These are phyloP conservation scores for Xylaria sp. DNA, from an alignment of 2,329 filamentous ascomycete genomes.

Conservation along the genomic window DNA sequence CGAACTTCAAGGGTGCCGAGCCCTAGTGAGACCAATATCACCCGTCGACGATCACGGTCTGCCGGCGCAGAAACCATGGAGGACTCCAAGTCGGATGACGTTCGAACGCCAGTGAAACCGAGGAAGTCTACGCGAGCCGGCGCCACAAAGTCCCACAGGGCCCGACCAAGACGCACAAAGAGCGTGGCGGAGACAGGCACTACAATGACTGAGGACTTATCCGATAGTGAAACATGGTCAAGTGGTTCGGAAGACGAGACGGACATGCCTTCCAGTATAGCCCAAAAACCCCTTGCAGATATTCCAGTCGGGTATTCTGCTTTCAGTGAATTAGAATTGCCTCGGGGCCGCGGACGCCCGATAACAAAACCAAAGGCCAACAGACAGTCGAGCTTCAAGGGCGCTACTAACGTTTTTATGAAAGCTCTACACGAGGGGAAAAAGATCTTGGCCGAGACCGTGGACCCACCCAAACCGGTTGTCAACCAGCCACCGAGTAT, in stretches of 20 bases:
- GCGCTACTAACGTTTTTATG: slow-evolving; percentile 66
- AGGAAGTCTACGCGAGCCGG: slow-evolving; percentile 32
- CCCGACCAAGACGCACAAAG: slow-evolving; percentile 33
- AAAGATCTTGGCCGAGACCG: slow-evolving; percentile 67
- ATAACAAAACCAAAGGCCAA: slow-evolving; percentile 54
- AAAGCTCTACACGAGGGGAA: slow-evolving; percentile 68
- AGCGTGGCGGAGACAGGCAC: slow-evolving; percentile 36
- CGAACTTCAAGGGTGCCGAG: slow-evolving; percentile 38
- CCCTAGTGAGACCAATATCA: slow-evolving; percentile 28
- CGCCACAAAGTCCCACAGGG: slow-evolving; percentile 34
- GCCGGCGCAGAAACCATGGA: slow-evolving; percentile 44
- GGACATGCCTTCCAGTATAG: slow-evolving; percentile 48
- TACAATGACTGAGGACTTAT: slow-evolving; percentile 41
- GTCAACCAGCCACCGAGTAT: slow-evolving; percentile 67
- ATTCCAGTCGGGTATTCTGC: slow-evolving; percentile 69
- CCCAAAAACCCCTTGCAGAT: slow-evolving; percentile 62
- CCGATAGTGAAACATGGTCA: slow-evolving; percentile 42
- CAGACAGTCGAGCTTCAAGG: slow-evolving; percentile 63
- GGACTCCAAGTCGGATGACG: slow-evolving; percentile 44
- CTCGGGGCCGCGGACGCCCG: slow-evolving; percentile 54
- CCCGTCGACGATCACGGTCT: slow-evolving; percentile 36
- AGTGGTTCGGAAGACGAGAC: slow-evolving; percentile 43
- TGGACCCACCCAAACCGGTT: slow-evolving; percentile 56
- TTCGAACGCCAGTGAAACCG: slow-evolving; percentile 48
- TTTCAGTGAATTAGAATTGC: slow-evolving; percentile 68